These are phyloP conservation scores for Termitomyces sp. DNA, from an alignment of 768 basidiomycete species.

Conservation along the genomic window DNA sequence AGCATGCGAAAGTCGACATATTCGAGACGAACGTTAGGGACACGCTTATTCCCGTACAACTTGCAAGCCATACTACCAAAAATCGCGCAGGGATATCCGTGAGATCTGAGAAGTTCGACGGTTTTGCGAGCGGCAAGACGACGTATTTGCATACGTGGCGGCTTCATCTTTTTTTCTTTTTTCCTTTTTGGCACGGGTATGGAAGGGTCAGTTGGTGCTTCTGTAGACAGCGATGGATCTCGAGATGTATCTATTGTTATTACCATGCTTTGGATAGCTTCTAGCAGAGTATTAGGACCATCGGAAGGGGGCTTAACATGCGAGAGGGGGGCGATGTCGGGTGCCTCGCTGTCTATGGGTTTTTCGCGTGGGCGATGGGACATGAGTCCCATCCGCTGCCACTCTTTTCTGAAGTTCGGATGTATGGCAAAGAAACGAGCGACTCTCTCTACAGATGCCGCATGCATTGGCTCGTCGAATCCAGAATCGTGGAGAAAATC, in stretches of 20 bases:
- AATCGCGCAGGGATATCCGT: conserved; percentile 8
- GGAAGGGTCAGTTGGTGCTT: background rate
- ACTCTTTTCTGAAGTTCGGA: conserved; percentile 6
- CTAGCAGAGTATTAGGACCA: background rate
- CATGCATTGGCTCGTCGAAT: conserved; percentile 8
- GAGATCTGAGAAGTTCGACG: conserved; percentile 3
- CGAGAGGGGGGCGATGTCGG: background rate
- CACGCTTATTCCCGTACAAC: conserved; percentile 11
- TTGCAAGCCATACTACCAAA: conserved; percentile 16
- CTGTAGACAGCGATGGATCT: background rate
- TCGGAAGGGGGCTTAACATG: background rate
- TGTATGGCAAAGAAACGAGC: conserved; percentile 3
- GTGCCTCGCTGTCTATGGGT: background rate
- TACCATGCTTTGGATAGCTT: background rate
- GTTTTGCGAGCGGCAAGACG: conserved; percentile 9
- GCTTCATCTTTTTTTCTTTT: conserved; percentile 1
- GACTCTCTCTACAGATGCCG: background rate
- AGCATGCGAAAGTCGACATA: background rate
- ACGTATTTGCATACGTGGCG: conserved; percentile 8
- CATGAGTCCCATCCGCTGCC: conserved; percentile 11
- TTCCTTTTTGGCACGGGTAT: background rate
- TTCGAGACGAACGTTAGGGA: conserved; percentile 9
- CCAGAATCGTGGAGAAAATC: conserved; percentile 2
- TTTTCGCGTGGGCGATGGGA: background rate
- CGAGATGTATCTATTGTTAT: background rate